phyloP scores from a whole-genome alignment of 169 alveolate species.

The Ichthyophthirius multifiliis region DNA sequence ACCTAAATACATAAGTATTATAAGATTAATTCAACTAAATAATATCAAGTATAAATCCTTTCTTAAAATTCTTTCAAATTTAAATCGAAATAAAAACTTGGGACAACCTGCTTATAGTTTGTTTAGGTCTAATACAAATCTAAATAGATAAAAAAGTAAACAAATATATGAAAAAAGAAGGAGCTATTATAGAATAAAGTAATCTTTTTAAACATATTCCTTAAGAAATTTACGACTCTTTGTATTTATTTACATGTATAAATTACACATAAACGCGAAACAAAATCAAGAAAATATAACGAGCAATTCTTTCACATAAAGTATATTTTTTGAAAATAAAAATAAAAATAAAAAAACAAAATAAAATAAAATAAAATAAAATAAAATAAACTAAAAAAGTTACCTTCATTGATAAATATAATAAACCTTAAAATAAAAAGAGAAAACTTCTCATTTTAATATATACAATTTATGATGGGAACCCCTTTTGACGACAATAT shows the following conservation, averaged over 20 bases:
- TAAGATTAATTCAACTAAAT: background rate
- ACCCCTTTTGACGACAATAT: conserved; percentile 4
- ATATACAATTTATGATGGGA: conserved; percentile 2
- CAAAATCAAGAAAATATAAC: background rate
- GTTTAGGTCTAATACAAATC: background rate
- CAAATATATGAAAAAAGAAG: background rate
- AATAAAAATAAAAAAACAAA: background rate
- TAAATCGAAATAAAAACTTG: background rate
- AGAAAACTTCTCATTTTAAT: background rate
- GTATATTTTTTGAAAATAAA: background rate
- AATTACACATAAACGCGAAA: background rate
- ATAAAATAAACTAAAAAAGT: background rate
- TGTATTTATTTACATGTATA: background rate
- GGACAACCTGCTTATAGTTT: background rate
- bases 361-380: background rate
- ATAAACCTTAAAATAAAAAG: background rate
- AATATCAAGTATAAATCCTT: background rate
- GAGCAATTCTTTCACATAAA: background rate
- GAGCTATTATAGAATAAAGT: background rate
- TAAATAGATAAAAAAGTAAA: background rate
- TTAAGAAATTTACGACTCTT: background rate
- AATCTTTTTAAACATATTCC: background rate
- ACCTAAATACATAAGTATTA: background rate
- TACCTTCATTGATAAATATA: background rate
- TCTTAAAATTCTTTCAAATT: background rate